Base-by-base conservation (phyloP, 2,329 filamentous ascomycete genomes). In the Pyricularia grisea region DNA sequence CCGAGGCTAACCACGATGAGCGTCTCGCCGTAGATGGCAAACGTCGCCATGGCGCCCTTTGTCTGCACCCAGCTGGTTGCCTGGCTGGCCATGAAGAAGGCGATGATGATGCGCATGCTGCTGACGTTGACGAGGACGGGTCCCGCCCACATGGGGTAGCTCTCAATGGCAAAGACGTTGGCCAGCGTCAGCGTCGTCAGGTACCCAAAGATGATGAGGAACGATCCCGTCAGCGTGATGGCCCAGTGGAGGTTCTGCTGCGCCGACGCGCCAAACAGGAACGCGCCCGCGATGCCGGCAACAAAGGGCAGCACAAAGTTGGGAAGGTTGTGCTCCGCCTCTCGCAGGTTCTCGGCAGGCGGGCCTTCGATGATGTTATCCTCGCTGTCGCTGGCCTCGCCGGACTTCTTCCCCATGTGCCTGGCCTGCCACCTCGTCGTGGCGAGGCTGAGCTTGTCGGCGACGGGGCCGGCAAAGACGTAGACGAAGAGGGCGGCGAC, bases 141-240 rank as follows among this genome's bases (percentile, higher is more conserved):
- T 2, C 77, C 77, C 1, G 75, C 74, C 73, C 72, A 77, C 69
- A 72, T 71, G 1, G 77, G 77, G 65, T 76, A 77, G 65, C 75
- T 78, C 71, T 79, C 77, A 4, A 79, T 72, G 1, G 77, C 71
- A 63, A 74, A 77, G 10, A 78, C 77, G 70, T 74, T 76, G 66
- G 75, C 70, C 30, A 74, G 74, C 3, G 75, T 73, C 70, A 75
- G 73, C 7, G 72, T 71, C 20, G 74, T 73, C 7, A 77, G 69
- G 68, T 74, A 74, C 3, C 72, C 75, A n/a, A 76, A 76, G 2
- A 74, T 69, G 42, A 77, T 71, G n/a, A 79, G 67, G 67, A 74
- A 74, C 1, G 73, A 69, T 3, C 75, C 75, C 0, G 72, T 64
- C 4, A 78, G 70, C 31, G 77, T 71, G 0, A 77, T 63, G 0